Conservation (phyloP, 257 asterid species). For the Knoxia roxburghii region DNA sequence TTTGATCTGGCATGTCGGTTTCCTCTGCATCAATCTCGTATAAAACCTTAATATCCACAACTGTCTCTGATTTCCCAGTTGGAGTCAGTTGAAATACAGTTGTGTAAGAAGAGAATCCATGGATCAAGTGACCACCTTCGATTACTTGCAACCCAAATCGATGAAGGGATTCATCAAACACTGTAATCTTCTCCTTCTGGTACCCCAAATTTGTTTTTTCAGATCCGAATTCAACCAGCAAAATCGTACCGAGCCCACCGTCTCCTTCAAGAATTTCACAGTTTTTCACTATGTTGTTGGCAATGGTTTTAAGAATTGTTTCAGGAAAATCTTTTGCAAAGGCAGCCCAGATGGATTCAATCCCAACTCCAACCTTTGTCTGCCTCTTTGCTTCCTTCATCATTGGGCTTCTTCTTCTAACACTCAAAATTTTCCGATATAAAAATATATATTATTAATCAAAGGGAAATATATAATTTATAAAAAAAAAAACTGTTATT, state of each 20-base stretch:
- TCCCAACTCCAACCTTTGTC: constrained; percentile 3
- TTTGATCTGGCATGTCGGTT: constrained; percentile 3
- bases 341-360: constrained; percentile 6
- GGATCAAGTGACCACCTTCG: constrained; percentile 12
- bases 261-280: constrained; percentile 2
- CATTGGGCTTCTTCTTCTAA: too few species aligned
- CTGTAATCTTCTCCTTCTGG: constrained; percentile 10
- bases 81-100: constrained; percentile 12
- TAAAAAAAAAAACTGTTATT: too few species aligned
- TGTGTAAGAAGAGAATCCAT: constrained; percentile 15
- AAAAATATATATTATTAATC: too few species aligned
- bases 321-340: neutral
- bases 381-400: constrained; percentile 13
- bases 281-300: constrained; percentile 1
- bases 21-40: constrained; percentile 8
- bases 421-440: too few species aligned
- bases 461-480: too few species aligned
- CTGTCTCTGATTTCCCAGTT: neutral
- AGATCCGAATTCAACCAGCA: constrained; percentile 6
- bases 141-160: constrained; percentile 13
- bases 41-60: constrained; percentile 12
- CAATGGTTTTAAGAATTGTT: neutral
- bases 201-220: constrained; percentile 7
- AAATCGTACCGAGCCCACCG: constrained; percentile 10
- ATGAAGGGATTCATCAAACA: constrained; percentile 7